A percentile compares a stretch with the other conserved stretches of the same genome.
These are phyloP conservation scores for Pseudogymnoascus sp. DNA, from an alignment of 2,329 filamentous ascomycete genomes.

Conservation along the genomic window DNA sequence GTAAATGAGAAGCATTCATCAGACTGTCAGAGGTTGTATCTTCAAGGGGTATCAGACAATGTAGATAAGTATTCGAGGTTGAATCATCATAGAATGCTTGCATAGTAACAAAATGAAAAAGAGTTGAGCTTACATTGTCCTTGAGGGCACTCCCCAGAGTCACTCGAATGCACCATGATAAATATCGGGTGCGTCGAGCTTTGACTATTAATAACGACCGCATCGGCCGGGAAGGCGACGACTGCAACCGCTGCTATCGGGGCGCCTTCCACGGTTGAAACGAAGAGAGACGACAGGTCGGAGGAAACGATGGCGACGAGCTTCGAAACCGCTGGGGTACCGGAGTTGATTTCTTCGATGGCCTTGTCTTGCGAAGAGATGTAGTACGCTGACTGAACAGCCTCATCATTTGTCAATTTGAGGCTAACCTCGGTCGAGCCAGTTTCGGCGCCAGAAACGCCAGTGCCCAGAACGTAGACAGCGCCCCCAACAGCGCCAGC, in stretches of 20 bases:
- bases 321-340: conserved; percentile 41
- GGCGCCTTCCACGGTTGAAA: conserved; percentile 63
- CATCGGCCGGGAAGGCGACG: conserved; percentile 55
- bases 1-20: conserved; percentile 45
- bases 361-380: conserved; percentile 19
- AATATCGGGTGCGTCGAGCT: conserved; percentile 44
- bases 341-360: not conserved
- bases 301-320: conserved; percentile 65
- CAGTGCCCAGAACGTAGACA: conserved; percentile 77
- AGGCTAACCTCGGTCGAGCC: conserved; percentile 34
- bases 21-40: conserved; percentile 80
- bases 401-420: conserved; percentile 49
- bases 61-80: conserved; percentile 97
- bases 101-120: conserved; percentile 14
- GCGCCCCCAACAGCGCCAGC: conserved; percentile 86
- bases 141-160: conserved; percentile 82
- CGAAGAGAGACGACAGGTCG: conserved; percentile 59
- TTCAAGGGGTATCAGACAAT: conserved; percentile 97
- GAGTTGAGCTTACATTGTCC: conserved; percentile 73
- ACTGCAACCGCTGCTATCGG: conserved; percentile 68
- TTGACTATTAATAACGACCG: conserved; percentile 32
- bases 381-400: conserved; percentile 45
- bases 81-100: conserved; percentile 69
- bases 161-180: conserved; percentile 70
- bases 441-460: conserved; percentile 40